phyloP scores from a whole-genome alignment of 176 grass and related monocot genomes.

The sorghum (Sorghum bicolor) region Sorghum_bicolor_NCBIv3 NC_012871.2:77008501-77009000 shows the following conservation, averaged over 20 bases:
- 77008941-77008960: constrained; percentile 44
- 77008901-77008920: constrained; percentile 55
- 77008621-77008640: background rate
- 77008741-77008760: constrained; percentile 65
- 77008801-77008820: constrained; percentile 28
- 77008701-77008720: constrained; percentile 48
- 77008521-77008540: too few species aligned
- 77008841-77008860: constrained; percentile 51
- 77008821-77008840: constrained; percentile 6
- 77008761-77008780: constrained; percentile 61
- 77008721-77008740: constrained; percentile 49
- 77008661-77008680: constrained; percentile 30
- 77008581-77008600: background rate
- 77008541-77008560: background rate
- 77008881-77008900: constrained; percentile 41
- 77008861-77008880: constrained; percentile 62
- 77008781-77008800: constrained; percentile 56
- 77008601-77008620: constrained; percentile 44
- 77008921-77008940: constrained; percentile 41
- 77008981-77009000: constrained; percentile 18
- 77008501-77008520: background rate
- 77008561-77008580: background rate
- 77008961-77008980: constrained; percentile 46
- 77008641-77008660: background rate
- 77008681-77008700: constrained; percentile 28